phyloP scores from a whole-genome alignment of 257 asterid species.

The Paraleonurus japonicus region DNA sequence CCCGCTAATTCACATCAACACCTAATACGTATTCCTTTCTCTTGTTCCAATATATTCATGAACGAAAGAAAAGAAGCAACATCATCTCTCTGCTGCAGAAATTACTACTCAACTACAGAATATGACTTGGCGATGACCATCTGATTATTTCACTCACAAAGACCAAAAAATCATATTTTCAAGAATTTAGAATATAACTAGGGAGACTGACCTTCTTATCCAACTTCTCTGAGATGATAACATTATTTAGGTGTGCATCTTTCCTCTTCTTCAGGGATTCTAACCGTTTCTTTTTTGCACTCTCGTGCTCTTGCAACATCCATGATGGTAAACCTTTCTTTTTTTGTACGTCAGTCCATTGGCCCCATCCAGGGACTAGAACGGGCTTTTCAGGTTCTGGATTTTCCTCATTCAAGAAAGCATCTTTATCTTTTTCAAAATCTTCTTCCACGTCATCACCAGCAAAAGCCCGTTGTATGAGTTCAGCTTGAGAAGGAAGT shows the following conservation, averaged over 20 bases:
- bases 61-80: not conserved
- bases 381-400: conserved; percentile 88
- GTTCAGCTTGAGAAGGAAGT: conserved; percentile 92
- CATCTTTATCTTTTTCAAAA: conserved; percentile 79
- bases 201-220: conserved; percentile 67
- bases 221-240: conserved; percentile 85
- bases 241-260: conserved; percentile 85
- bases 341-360: conserved; percentile 82
- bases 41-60: not conserved
- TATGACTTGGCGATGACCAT: not conserved
- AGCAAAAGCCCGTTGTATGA: conserved; percentile 88
- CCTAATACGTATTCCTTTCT: not conserved
- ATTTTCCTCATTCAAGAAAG: conserved; percentile 68
- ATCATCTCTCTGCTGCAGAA: not conserved
- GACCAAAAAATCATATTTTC: conserved; percentile 5
- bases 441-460: conserved; percentile 93
- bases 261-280: conserved; percentile 85
- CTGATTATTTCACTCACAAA: not conserved
- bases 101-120: not conserved
- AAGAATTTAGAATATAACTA: conserved; percentile 1
- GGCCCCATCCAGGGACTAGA: conserved; percentile 97
- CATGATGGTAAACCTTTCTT: conserved; percentile 85
- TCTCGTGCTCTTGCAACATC: conserved; percentile 78
- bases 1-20: not conserved
- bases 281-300: conserved; percentile 67